A percentile compares a stretch with the other conserved stretches of the same genome.
Conservation (phyloP, 2,329 filamentous ascomycete genomes). For the Whalleya microplaca region DNA sequence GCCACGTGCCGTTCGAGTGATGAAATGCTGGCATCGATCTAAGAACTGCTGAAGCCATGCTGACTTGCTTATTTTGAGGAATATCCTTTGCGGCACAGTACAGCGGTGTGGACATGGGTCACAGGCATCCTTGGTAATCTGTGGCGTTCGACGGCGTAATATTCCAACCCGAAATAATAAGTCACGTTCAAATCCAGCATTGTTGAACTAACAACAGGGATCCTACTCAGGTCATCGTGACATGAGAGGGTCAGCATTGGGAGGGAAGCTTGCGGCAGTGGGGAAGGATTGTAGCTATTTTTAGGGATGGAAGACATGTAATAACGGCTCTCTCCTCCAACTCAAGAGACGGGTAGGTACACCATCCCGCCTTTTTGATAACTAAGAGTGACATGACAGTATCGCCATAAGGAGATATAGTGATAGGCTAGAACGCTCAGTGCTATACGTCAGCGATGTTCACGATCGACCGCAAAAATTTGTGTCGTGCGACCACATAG, state of each 20-base stretch:
- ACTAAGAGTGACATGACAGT: not conserved
- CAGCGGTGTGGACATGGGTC: too few relatives aligned
- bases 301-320: not conserved
- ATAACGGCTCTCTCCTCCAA: not conserved
- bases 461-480: not conserved
- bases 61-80: not conserved
- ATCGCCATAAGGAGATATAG: not conserved
- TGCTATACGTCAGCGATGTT: not conserved
- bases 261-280: not conserved
- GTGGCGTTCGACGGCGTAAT: not conserved
- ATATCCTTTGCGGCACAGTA: too few relatives aligned
- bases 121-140: too few relatives aligned
- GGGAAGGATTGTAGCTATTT: not conserved
- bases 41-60: not conserved
- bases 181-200: not conserved
- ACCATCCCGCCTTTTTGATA: not conserved
- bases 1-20: not conserved
- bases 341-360: not conserved
- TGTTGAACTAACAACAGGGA: not conserved
- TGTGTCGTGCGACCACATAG: too few relatives aligned
- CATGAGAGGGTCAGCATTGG: not conserved
- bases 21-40: not conserved
- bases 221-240: not conserved
- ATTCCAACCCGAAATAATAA: not conserved
- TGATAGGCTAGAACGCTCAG: not conserved